Conservation (phyloP, 1,284 basidiomycete species). For the Ceratobasidium sp. region DNA sequence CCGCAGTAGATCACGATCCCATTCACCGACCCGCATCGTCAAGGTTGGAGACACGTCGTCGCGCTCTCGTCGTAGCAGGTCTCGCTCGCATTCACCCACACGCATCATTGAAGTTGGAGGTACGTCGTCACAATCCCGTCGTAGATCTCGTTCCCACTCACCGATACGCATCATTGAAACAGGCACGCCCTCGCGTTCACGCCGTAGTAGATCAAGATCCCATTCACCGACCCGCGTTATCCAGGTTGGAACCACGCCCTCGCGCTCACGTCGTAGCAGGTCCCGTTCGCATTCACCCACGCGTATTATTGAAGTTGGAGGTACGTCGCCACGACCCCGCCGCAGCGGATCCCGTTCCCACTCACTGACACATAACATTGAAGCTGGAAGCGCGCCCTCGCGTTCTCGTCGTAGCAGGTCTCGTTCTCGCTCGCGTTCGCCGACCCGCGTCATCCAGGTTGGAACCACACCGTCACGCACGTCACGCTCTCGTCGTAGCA, state of each 20-base stretch:
- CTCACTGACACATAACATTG: constrained; percentile 1
- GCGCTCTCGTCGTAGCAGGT: background rate
- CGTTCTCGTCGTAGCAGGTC: constrained; percentile 6
- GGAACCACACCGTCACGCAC: background rate
- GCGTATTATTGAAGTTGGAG: background rate
- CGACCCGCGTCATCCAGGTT: constrained; percentile 1
- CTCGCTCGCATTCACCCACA: background rate
- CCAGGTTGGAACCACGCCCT: background rate
- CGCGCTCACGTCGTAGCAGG: constrained; percentile 10
- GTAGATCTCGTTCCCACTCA: constrained; percentile 6
- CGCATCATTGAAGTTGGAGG: background rate
- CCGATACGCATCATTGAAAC: background rate
- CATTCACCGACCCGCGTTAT: constrained; percentile 3
- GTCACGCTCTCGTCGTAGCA: background rate
- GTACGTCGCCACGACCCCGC: background rate
- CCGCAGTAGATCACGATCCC: background rate
- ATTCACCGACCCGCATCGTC: constrained; percentile 3
- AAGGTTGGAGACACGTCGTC: background rate
- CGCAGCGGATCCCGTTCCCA: constrained; percentile 17
- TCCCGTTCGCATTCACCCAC: constrained; percentile 11
- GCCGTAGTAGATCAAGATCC: background rate
- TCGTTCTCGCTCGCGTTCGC: background rate
- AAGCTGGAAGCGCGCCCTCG: constrained; percentile 1
- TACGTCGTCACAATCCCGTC: background rate
- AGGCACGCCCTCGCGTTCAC: background rate